Conservation (phyloP, 371 early-diverging fungal species). For the Dentiscutata heterogama region DNA sequence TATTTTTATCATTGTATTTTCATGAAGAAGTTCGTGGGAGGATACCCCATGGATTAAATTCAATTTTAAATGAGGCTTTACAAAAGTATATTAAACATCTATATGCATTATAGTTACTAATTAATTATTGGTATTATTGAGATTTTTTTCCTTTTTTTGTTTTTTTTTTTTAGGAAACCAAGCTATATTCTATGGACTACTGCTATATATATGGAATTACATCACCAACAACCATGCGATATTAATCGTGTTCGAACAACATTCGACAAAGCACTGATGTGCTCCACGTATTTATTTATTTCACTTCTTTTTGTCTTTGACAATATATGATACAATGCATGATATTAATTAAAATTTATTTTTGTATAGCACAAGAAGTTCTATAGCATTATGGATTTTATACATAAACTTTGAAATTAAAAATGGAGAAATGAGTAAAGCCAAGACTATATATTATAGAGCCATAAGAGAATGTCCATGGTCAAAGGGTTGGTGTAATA, state of each 20-base stretch:
- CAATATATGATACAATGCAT: too few relatives aligned
- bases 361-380: slow-evolving; percentile 58
- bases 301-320: neutral
- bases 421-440: slow-evolving; percentile 53
- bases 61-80: slow-evolving; percentile 56
- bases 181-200: slow-evolving; percentile 68
- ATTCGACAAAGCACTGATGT: slow-evolving; percentile 66
- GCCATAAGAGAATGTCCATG: slow-evolving; percentile 77
- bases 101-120: neutral
- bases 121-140: neutral
- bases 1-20: slow-evolving; percentile 64
- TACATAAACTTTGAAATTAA: slow-evolving; percentile 69
- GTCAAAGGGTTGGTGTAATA: slow-evolving; percentile 66
- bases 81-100: slow-evolving; percentile 49
- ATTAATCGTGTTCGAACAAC: slow-evolving; percentile 63
- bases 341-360: neutral
- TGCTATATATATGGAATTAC: slow-evolving; percentile 66
- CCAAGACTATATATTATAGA: slow-evolving; percentile 65
- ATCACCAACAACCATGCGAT: slow-evolving; percentile 62
- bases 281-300: slow-evolving; percentile 54
- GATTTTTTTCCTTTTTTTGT: neutral
- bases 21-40: slow-evolving; percentile 71
- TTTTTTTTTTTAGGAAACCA: slow-evolving; percentile 57
- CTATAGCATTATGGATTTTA: slow-evolving; percentile 67
- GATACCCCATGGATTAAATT: slow-evolving; percentile 67